Evolutionary conservation across 176 grass and related monocot genomes (phyloP).

Genomic region (Phyllostachys edulis): DNA sequence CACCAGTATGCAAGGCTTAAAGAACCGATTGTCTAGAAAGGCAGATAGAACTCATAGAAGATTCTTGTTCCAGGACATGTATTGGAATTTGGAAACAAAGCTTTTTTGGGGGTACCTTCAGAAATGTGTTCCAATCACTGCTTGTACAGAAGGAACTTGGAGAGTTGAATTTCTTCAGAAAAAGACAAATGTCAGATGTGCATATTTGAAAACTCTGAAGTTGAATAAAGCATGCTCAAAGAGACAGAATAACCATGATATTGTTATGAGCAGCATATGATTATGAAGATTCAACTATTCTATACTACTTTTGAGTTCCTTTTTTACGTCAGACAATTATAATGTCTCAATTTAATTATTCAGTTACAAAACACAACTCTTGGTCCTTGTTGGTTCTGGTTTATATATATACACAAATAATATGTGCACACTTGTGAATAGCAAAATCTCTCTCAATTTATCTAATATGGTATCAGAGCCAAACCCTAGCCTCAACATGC

Average conservation of each 20-base stretch:
- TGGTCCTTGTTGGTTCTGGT: not conserved
- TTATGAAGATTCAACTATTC: constrained; percentile 3
- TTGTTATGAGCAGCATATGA: constrained; percentile 10
- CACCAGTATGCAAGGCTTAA: constrained; percentile 14
- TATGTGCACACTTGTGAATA: too few relatives aligned
- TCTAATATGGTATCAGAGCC: too few relatives aligned
- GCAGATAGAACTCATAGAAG: not conserved
- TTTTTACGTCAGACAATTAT: constrained; percentile 16
- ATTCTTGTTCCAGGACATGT: constrained; percentile 20
- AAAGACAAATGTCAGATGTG: constrained; percentile 41
- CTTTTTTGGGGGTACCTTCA: constrained; percentile 56
- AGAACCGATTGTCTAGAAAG: not conserved
- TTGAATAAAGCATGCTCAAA: constrained; percentile 22
- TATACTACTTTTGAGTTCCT: constrained; percentile 2
- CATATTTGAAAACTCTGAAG: constrained; percentile 22
- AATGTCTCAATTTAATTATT: constrained; percentile 32
- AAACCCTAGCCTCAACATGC: too few relatives aligned
- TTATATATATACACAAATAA: too few relatives aligned
- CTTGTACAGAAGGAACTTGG: constrained; percentile 80
- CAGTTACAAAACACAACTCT: not conserved
- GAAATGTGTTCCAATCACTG: constrained; percentile 78
- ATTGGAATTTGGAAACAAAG: not conserved
- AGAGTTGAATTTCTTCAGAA: constrained; percentile 89
- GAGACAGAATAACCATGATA: constrained; percentile 13
- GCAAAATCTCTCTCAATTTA: too few relatives aligned